Evolutionary conservation across 2,329 filamentous ascomycete genomes (phyloP).

Genomic region (Cladorrhinum sp.): DNA sequence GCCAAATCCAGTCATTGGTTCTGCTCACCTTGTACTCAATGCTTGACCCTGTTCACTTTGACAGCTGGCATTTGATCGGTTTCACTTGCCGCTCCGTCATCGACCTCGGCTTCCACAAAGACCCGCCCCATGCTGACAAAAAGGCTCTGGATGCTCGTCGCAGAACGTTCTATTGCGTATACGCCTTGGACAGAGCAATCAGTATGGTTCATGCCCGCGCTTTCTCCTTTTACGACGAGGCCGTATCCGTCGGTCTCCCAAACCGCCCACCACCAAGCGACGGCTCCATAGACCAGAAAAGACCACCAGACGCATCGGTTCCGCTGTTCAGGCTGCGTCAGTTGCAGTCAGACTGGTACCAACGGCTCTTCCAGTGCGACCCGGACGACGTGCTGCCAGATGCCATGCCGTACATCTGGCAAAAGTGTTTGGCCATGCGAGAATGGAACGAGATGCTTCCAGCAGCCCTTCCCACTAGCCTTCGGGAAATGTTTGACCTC

Average conservation of each 20-base stretch:
- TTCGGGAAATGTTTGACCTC: conserved; percentile 76
- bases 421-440: conserved; percentile 70
- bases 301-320: conserved; percentile 65
- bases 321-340: conserved; percentile 80
- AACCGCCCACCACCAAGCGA: conserved; percentile 41
- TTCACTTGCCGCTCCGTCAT: conserved; percentile 84
- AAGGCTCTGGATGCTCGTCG: conserved; percentile 72
- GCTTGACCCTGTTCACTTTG: conserved; percentile 85
- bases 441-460: conserved; percentile 81
- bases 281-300: conserved; percentile 43
- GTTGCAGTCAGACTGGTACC: conserved; percentile 86
- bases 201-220: conserved; percentile 83
- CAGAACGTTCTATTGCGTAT: conserved; percentile 85
- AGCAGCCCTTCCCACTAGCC: conserved; percentile 57
- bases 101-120: conserved; percentile 90
- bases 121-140: conserved; percentile 70
- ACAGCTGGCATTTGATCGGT: conserved; percentile 90
- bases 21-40: conserved; percentile 86
- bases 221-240: conserved; percentile 92
- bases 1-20: conserved; percentile 82
- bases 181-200: conserved; percentile 83
- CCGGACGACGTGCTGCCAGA: conserved; percentile 62
- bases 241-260: conserved; percentile 77
- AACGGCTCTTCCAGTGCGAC: conserved; percentile 78
- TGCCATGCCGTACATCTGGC: conserved; percentile 69